Evolutionary conservation across 257 asterid genomes (phyloP), one percentile per base, ranked within the genome.

Genomic region (Verbascum thapsus): DNA sequence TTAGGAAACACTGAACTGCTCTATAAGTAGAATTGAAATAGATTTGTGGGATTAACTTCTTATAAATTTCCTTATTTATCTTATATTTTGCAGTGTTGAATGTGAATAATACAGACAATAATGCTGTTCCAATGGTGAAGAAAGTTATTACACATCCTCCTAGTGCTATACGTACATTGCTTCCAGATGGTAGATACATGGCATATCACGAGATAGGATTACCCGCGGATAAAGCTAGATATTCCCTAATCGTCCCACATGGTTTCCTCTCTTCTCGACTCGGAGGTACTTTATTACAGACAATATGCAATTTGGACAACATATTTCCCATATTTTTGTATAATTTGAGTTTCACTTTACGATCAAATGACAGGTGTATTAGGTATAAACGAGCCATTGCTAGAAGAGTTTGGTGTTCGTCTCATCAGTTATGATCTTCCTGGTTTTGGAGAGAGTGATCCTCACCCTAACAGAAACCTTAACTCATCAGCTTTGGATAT

Each of bases 401-500:
- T 91, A 73, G 81, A 85, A 71, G 95, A 86, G 68, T 91, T 84
- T 60, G 98, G 98, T 43, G 81, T 88, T 65, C 85, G 87, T 19
- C 69, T 91, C 50, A 75, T 91, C 57, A 71, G 91, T 61, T 88
- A 88, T 16, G 98, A 91, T 72, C 96, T 85, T 50, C 96, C 98
- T 23, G 96, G 98, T 39, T 91, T 88, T 67, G 98, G 98, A 58
- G 98, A 88, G 79, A 88, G 98, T 7, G 94, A 86, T 71, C 91
- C 96, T 35, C 92, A 88, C 63, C 80, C 85, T 9, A 73, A 43
- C 18, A 72, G 96, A 47, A 71, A 72, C 38, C 98, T 86, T 39
- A 79, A 73, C 62, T 81, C 96, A n/a, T 91, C 98, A 1, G 95
- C 96, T 49, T 15, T 76, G 61, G 96, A 88, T 79, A 75, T 86